A percentile compares a stretch with the other conserved stretches of the same genome.
Evolutionary conservation across 352 stramenopile genomes (phyloP).

Genomic region (Pythium grandisporangium): DNA sequence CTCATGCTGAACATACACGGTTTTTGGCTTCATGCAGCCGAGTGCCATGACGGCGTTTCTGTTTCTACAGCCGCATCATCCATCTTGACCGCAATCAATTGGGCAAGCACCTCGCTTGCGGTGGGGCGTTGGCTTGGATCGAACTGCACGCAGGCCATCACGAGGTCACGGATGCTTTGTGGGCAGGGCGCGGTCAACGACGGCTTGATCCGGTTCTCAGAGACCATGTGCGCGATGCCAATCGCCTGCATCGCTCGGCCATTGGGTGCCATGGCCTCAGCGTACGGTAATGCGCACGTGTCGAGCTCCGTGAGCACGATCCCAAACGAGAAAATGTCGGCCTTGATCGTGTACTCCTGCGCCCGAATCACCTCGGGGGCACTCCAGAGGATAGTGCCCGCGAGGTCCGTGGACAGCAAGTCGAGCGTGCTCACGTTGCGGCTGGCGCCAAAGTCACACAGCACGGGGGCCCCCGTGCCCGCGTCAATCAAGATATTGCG

Average conservation of each 20-base stretch:
- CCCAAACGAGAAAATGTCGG: conserved; percentile 75
- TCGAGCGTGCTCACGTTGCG: conserved; percentile 7
- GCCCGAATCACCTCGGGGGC: conserved; percentile 59
- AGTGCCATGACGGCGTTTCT: too few species aligned
- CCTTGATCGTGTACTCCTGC: conserved; percentile 33
- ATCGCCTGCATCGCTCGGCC: conserved; percentile 8
- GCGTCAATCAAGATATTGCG: conserved; percentile 31
- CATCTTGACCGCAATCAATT: too few species aligned
- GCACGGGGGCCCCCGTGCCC: conserved; percentile 33
- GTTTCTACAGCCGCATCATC: too few species aligned
- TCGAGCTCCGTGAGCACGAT: conserved; percentile 15
- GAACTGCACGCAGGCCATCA: conserved; percentile 21
- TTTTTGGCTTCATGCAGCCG: too few species aligned
- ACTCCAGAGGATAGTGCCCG: conserved; percentile 79
- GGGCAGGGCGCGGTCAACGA: conserved; percentile 23
- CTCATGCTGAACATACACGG: too few species aligned
- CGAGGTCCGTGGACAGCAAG: conserved; percentile 34
- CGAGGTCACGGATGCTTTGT: conserved; percentile 25
- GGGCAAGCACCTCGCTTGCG: conserved; percentile 16
- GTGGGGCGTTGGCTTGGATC: conserved; percentile 21
- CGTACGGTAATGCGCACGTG: conserved; percentile 8
- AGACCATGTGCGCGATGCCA: conserved; percentile 18
- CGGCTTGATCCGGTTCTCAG: conserved; percentile 18
- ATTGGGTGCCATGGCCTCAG: conserved; percentile 8
- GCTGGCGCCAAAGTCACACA: conserved; percentile 82